Conservation (phyloP, 2,329 filamentous ascomycete species). For the Trichoderma pleuroti region DNA sequence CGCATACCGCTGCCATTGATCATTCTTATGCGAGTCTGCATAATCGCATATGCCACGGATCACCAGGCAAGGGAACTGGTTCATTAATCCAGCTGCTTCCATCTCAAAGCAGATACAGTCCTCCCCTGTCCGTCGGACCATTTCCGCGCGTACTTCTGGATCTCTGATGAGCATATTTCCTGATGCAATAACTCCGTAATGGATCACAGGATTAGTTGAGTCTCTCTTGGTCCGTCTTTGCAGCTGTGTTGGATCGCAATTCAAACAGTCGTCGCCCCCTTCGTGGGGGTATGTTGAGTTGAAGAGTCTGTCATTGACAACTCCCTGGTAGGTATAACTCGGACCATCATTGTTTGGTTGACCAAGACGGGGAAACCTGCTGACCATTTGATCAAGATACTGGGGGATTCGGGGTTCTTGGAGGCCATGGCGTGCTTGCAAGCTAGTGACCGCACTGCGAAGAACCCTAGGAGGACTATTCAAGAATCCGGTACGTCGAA, state of each 20-base stretch:
- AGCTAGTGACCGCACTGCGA: neutral
- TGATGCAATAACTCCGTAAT: slow-evolving; percentile 28
- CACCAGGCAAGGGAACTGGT: slow-evolving; percentile 26
- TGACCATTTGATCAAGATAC: neutral
- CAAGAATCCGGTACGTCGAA: slow-evolving; percentile 19
- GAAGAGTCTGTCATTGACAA: neutral
- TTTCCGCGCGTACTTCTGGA: slow-evolving; percentile 28
- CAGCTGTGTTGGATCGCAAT: neutral
- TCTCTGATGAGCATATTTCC: slow-evolving; percentile 36
- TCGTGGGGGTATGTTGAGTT: neutral
- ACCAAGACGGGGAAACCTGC: neutral
- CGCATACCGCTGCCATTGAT: slow-evolving; percentile 36
- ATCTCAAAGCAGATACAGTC: slow-evolving; percentile 24
- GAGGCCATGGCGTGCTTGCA: neutral
- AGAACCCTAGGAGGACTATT: slow-evolving; percentile 13
- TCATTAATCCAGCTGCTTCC: neutral
- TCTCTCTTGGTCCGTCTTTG: neutral
- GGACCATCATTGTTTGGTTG: neutral
- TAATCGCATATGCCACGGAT: slow-evolving; percentile 39
- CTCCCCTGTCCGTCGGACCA: slow-evolving; percentile 20
- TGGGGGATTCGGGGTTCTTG: neutral
- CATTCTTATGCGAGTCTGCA: slow-evolving; percentile 37
- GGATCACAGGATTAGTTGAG: neutral
- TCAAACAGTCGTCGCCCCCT: neutral
- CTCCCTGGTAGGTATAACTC: neutral